These are phyloP conservation scores for Colletotrichum phormii DNA, from an alignment of 2,329 filamentous ascomycete genomes.

Conservation along the genomic window DNA sequence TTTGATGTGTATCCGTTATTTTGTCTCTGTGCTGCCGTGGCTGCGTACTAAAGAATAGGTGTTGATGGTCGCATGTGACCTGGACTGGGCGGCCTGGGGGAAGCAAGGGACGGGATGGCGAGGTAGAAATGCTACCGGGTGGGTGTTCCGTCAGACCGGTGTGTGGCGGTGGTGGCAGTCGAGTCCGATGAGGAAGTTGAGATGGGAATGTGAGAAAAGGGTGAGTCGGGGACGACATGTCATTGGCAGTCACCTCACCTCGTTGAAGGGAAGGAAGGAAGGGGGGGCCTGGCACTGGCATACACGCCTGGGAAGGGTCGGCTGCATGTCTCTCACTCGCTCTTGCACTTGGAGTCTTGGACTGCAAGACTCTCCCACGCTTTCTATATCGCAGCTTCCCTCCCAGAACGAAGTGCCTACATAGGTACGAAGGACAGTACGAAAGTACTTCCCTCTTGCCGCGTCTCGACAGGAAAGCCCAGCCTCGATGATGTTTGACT, in stretches of 20 bases:
- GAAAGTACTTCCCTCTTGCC: neutral
- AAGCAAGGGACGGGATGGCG: neutral
- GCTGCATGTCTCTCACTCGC: neutral
- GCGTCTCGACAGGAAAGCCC: neutral
- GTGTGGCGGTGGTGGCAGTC: neutral
- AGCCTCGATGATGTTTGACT: neutral
- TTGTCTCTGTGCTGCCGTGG: no score
- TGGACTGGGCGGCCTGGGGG: neutral
- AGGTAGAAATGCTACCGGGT: constrained; percentile 4
- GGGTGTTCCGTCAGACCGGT: constrained; percentile 2
- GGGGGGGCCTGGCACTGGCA: neutral
- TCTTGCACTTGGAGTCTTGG: neutral
- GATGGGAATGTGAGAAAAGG: neutral
- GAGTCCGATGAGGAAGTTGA: neutral
- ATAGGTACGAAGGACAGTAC: no score
- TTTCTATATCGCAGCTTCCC: no score
- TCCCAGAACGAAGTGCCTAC: no score
- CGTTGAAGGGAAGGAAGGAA: neutral
- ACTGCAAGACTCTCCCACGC: neutral
- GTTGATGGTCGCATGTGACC: neutral
- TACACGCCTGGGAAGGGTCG: neutral
- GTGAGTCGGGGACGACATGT: neutral
- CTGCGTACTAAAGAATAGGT: no score
- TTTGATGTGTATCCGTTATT: no score
- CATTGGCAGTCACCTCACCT: neutral